phyloP scores from a whole-genome alignment of 2,329 filamentous ascomycete species.

The Hymenoscyphus salicellus region DNA sequence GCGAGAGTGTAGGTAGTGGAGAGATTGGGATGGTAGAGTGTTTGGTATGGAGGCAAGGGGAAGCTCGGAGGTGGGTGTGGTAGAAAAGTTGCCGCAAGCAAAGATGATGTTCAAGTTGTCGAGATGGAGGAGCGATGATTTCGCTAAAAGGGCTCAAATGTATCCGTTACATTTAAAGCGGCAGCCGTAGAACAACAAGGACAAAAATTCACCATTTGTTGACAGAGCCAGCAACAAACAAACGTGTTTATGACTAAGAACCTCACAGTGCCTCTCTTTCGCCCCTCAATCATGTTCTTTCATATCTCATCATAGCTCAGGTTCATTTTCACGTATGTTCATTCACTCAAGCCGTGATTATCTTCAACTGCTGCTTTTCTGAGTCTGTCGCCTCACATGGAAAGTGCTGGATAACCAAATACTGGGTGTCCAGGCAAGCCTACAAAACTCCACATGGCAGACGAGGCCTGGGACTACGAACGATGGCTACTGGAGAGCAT shows the following conservation, averaged over 20 bases:
- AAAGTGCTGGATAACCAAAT: not conserved
- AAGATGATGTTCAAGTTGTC: slow-evolving; percentile 1
- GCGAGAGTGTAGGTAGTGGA: slow-evolving; percentile 9
- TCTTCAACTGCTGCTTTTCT: not conserved
- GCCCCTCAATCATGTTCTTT: too few relatives aligned
- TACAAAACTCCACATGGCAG: not conserved
- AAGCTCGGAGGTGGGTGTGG: slow-evolving; percentile 13
- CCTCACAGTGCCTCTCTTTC: too few relatives aligned
- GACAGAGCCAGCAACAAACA: not conserved
- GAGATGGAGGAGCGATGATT: slow-evolving; percentile 1
- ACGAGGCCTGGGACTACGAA: not conserved
- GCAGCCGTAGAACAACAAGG: not conserved
- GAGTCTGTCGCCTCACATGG: not conserved
- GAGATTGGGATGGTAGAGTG: slow-evolving; percentile 15
- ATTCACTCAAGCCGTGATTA: too few relatives aligned
- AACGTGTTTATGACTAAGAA: too few relatives aligned
- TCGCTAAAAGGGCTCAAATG: not conserved
- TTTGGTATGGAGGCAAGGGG: slow-evolving; percentile 2
- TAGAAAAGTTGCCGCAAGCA: slow-evolving; percentile 1
- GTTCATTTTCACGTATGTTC: too few relatives aligned
- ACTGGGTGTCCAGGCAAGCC: not conserved
- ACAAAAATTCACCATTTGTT: not conserved
- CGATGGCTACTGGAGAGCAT: not conserved
- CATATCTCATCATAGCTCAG: too few relatives aligned
- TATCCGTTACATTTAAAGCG: not conserved